Base-by-base conservation (phyloP, 2,329 filamentous ascomycete genomes). In the Clarireedia sp. region DNA sequence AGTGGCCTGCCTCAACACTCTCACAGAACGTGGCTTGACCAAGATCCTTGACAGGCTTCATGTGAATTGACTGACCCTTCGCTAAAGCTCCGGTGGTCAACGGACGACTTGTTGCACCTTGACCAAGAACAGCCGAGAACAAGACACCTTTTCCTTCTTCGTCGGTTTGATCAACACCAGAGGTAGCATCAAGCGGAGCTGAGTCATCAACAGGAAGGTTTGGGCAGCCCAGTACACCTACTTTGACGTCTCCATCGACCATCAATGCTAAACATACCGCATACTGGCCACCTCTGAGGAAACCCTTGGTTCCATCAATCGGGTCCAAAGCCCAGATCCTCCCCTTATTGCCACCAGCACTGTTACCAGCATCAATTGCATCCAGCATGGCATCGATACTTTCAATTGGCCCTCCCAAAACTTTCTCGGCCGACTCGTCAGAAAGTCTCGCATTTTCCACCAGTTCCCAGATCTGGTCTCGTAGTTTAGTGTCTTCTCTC, bases 271-370 rank as follows among this genome's bases (percentile, higher is more conserved):
- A 80, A 69, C 92, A 96, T 53, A 99, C 90, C 54, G 94, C 95
- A 70, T 99, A 99, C 75, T 99, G 94, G 40, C 91, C 95, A 52
- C 94, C 94, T 60, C 95, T 83, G 58, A 99, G 77, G 75, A 99
- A 99, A 29, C 94, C 95, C 75, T 96, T 96, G 53, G 94, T 99
- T 62, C 94, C 94, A 72, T 99, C 94, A 60, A 99, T 96, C 57
- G 94, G 94, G 72, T 99, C 94, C 56, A 99, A 84, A 41, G 92
- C 89, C 94, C 94, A 99, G 71, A 97, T 89, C 63, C 94, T 80
- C 60, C 90, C 90, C 62, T 76, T 78, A 58, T 74, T 71, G 26
- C 90, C 90, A 58, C 90, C 90, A 56, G 80, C 73, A 72, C 85
- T 89, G 68, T 80, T 81, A 43, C 86, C 86, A 59, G 73, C 71